Evolutionary conservation across 768 basidiomycete genomes (phyloP).

Genomic region (Mycena crocata): DNA sequence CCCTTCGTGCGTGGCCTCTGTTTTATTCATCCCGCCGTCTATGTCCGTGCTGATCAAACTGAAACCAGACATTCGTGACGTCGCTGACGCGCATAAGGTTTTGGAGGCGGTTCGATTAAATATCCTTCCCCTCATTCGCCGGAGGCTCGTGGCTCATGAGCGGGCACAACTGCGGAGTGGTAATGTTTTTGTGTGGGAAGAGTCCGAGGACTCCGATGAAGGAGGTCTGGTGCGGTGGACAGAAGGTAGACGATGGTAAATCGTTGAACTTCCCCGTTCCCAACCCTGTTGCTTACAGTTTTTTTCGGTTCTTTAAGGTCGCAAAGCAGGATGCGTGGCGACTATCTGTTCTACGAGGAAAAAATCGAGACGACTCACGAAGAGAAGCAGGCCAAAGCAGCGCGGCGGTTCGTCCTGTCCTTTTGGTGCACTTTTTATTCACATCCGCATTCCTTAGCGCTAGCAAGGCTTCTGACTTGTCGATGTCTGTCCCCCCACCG

Average conservation of each 20-base stretch:
- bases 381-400: slow-evolving; percentile 83
- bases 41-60: not conserved
- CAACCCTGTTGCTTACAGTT: not conserved
- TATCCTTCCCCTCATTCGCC: slow-evolving; percentile 76
- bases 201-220: slow-evolving; percentile 76
- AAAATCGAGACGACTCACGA: slow-evolving; percentile 85
- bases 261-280: not conserved
- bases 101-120: slow-evolving; percentile 82
- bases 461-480: slow-evolving; percentile 53
- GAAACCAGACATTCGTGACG: slow-evolving; percentile 76
- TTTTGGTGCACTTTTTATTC: slow-evolving; percentile 9
- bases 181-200: slow-evolving; percentile 89
- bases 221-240: slow-evolving; percentile 81
- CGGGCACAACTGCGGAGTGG: slow-evolving; percentile 77
- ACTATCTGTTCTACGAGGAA: slow-evolving; percentile 87
- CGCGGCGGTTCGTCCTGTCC: slow-evolving; percentile 64
- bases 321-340: slow-evolving; percentile 86
- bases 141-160: slow-evolving; percentile 76
- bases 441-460: slow-evolving; percentile 31
- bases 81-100: slow-evolving; percentile 81
- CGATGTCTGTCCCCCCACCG: slow-evolving; percentile 64
- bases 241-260: slow-evolving; percentile 82
- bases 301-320: slow-evolving; percentile 60
- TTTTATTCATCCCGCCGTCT: not conserved
- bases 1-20: slow-evolving; percentile 56